Evolutionary conservation across 2,329 filamentous ascomycete species (phyloP).

Genomic region (Tolypocladium tropicale): DNA sequence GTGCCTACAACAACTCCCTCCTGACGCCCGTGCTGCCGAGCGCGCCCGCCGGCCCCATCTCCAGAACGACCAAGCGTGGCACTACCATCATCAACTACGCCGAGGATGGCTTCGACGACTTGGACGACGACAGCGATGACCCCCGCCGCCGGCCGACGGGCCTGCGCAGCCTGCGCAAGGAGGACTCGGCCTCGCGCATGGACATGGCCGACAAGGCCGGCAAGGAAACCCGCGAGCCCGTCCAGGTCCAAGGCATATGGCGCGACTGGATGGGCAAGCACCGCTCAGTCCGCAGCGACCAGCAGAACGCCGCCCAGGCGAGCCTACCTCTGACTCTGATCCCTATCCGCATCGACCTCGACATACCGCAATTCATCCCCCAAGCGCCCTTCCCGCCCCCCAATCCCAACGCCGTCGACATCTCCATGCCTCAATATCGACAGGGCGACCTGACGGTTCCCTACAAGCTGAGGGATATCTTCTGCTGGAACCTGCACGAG

Average conservation of each 20-base stretch:
- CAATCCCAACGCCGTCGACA: slow-evolving; percentile 54
- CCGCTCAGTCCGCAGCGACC: slow-evolving; percentile 41
- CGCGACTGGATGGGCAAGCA: slow-evolving; percentile 89
- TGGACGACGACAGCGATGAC: slow-evolving; percentile 63
- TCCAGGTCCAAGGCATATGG: slow-evolving; percentile 84
- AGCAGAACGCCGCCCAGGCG: slow-evolving; percentile 54
- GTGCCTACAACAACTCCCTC: slow-evolving; percentile 84
- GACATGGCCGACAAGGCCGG: slow-evolving; percentile 67
- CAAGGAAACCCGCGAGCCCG: slow-evolving; percentile 69
- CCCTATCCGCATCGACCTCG: slow-evolving; percentile 91
- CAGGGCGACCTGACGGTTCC: slow-evolving; percentile 69
- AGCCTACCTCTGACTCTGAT: slow-evolving; percentile 82
- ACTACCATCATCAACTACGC: slow-evolving; percentile 97
- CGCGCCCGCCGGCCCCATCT: slow-evolving; percentile 51
- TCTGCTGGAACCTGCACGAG: slow-evolving; percentile 96
- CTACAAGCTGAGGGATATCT: slow-evolving; percentile 87
- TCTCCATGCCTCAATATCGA: slow-evolving; percentile 67
- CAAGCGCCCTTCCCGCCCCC: slow-evolving; percentile 54
- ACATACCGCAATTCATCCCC: slow-evolving; percentile 70
- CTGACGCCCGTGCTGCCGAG: slow-evolving; percentile 74
- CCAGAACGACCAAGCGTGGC: slow-evolving; percentile 91
- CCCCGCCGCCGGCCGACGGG: slow-evolving; percentile 71
- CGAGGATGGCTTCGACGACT: slow-evolving; percentile 85
- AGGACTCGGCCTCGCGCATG: slow-evolving; percentile 53
- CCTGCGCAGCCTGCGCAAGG: slow-evolving; percentile 69